These are phyloP conservation scores for Suillus discolor DNA, from an alignment of 768 basidiomycete genomes.

Conservation along the genomic window DNA sequence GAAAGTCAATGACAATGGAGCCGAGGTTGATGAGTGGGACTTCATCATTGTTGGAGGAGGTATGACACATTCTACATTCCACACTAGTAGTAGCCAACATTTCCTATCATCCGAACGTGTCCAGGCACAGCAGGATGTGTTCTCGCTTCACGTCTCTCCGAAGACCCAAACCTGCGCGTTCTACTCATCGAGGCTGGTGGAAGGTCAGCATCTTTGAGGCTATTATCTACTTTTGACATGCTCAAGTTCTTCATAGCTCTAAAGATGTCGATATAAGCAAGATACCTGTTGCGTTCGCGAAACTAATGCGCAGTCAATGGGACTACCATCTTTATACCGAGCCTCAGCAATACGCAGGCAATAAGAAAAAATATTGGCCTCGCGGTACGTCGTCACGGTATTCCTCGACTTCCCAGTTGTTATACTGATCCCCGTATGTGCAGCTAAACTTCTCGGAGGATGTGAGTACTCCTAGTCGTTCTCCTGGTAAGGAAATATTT, in stretches of 20 bases:
- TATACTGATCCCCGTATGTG: not conserved
- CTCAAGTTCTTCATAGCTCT: constrained; percentile 39
- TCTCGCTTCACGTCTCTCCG: constrained; percentile 46
- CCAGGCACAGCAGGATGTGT: constrained; percentile 48
- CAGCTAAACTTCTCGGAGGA: constrained; percentile 72
- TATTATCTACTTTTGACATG: not conserved
- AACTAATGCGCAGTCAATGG: constrained; percentile 47
- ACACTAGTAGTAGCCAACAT: not conserved
- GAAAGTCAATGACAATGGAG: not conserved
- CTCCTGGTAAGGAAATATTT: constrained; percentile 3
- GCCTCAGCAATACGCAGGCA: constrained; percentile 52
- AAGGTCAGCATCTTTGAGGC: constrained; percentile 46
- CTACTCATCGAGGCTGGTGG: constrained; percentile 39
- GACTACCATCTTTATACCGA: constrained; percentile 60
- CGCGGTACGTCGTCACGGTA: constrained; percentile 46
- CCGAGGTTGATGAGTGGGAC: constrained; percentile 42
- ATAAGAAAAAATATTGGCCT: constrained; percentile 59
- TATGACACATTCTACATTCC: constrained; percentile 19
- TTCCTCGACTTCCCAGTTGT: not conserved
- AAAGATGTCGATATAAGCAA: constrained; percentile 41
- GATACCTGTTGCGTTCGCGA: constrained; percentile 45
- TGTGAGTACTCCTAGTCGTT: constrained; percentile 45
- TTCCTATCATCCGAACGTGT: not conserved
- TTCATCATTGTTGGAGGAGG: constrained; percentile 60
- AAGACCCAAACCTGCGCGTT: constrained; percentile 36